These are phyloP conservation scores for Powellomyces hirtus DNA, from an alignment of 192 early-diverging fungal species.

Conservation along the genomic window DNA sequence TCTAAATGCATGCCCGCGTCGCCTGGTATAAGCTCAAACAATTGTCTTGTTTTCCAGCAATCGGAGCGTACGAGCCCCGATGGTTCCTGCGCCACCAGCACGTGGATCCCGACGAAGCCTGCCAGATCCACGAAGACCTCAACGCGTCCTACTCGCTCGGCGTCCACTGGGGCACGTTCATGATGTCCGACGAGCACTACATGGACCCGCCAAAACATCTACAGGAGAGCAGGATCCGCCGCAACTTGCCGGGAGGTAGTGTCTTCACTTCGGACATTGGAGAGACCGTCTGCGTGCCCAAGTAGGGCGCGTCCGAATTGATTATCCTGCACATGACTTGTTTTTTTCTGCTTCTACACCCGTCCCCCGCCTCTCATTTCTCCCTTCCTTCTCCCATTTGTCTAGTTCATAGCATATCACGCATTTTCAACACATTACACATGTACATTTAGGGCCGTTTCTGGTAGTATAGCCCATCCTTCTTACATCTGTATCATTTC, in stretches of 20 bases:
- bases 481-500: too few relatives aligned
- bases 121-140: slow-evolving; percentile 46
- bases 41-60: slow-evolving; percentile 25
- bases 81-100: slow-evolving; percentile 52
- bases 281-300: slow-evolving; percentile 28
- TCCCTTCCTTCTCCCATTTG: too few relatives aligned
- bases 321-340: too few relatives aligned
- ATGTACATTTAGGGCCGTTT: too few relatives aligned
- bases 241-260: slow-evolving; percentile 14
- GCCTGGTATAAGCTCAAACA: background rate
- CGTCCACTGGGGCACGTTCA: slow-evolving; percentile 63
- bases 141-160: slow-evolving; percentile 44
- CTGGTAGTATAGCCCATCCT: too few relatives aligned
- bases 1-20: background rate
- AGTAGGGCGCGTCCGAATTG: too few relatives aligned
- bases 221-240: slow-evolving; percentile 20
- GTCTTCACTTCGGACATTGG: slow-evolving; percentile 40
- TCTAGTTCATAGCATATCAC: too few relatives aligned
- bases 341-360: too few relatives aligned
- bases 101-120: slow-evolving; percentile 54
- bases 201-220: slow-evolving; percentile 47
- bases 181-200: slow-evolving; percentile 63
- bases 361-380: too few relatives aligned
- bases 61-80: slow-evolving; percentile 54
- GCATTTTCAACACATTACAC: too few relatives aligned